These are phyloP conservation scores for Chondrus crispus DNA, from an alignment of 23 red algal genomes.

Conservation along the genomic window DNA sequence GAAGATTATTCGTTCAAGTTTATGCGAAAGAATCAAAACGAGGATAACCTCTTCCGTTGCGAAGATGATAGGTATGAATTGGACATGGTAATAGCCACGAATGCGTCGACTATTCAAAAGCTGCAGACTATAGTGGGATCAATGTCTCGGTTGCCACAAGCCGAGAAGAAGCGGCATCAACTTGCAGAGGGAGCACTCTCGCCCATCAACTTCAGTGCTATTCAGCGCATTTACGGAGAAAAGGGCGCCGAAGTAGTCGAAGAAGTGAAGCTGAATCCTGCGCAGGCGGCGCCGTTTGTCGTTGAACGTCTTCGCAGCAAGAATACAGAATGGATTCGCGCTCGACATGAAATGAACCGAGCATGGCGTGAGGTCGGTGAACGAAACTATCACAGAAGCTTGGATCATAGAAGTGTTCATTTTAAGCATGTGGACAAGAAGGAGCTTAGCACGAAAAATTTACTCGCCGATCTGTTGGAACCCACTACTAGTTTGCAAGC, in stretches of 20 bases:
- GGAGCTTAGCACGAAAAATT: conserved; percentile 62
- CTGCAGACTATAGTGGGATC: conserved; percentile 88
- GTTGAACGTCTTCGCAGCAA: conserved; percentile 83
- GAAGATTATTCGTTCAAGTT: conserved; percentile 95
- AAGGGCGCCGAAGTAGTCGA: conserved; percentile 82
- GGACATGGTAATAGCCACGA: conserved; percentile 98
- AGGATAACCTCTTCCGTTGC: conserved; percentile 93
- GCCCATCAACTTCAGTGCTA: conserved; percentile 81
- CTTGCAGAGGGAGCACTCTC: conserved; percentile 76
- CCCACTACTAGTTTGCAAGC: conserved; percentile 28
- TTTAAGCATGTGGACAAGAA: conserved; percentile 95
- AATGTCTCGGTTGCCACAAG: conserved; percentile 70
- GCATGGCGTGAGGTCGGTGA: conserved; percentile 95
- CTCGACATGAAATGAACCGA: conserved; percentile 86
- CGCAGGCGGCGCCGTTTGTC: conserved; percentile 86
- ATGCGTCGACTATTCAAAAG: conserved; percentile 89
- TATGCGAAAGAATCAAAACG: conserved; percentile 87
- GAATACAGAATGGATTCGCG: conserved; percentile 85
- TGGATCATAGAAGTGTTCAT: conserved; percentile 86
- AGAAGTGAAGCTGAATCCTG: conserved; percentile 87
- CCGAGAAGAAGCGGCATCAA: conserved; percentile 82
- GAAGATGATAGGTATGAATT: conserved; percentile 99
- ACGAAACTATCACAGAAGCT: conserved; percentile 81
- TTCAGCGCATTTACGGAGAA: conserved; percentile 94
- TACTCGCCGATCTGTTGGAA: conserved; percentile 70